Evolutionary conservation across 371 early-diverging fungal species (phyloP).

Genomic region (Mucor circinelloides): DNA sequence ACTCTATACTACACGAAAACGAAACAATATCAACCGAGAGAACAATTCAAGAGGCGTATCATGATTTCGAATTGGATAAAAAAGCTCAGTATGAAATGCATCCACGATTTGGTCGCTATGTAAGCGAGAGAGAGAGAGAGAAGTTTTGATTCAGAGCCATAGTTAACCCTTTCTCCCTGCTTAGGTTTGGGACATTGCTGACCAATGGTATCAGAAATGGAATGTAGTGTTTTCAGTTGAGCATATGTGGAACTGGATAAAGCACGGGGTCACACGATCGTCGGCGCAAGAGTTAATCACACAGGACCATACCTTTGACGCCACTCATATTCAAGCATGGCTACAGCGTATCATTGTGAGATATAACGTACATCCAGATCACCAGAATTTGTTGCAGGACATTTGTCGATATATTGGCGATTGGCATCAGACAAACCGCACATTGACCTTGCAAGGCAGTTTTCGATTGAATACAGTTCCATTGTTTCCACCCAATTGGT

Average conservation of each 20-base stretch:
- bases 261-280: constrained; percentile 22
- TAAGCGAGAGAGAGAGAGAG: constrained; percentile 5
- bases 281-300: constrained; percentile 9
- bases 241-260: constrained; percentile 48
- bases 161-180: background rate
- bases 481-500: constrained; percentile 47
- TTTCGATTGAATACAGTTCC: constrained; percentile 35
- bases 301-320: constrained; percentile 15
- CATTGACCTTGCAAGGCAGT: constrained; percentile 32
- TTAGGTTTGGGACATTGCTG: constrained; percentile 50
- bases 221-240: constrained; percentile 46
- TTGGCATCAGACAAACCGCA: constrained; percentile 43
- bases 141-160: too few relatives aligned
- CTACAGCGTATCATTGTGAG: constrained; percentile 30
- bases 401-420: constrained; percentile 34
- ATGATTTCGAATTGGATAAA: constrained; percentile 32
- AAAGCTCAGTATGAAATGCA: constrained; percentile 45
- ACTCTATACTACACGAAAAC: constrained; percentile 20
- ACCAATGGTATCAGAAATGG: constrained; percentile 56
- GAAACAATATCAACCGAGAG: constrained; percentile 9
- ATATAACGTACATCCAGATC: constrained; percentile 39
- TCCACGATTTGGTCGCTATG: constrained; percentile 49
- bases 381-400: constrained; percentile 34
- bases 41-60: constrained; percentile 25
- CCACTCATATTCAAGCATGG: constrained; percentile 35